Percentiles rank a stretch among this genome's conserved stretches.
Evolutionary conservation across 2,329 filamentous ascomycete genomes (phyloP).

Genomic region (Ophiostoma tasmaniense): DNA sequence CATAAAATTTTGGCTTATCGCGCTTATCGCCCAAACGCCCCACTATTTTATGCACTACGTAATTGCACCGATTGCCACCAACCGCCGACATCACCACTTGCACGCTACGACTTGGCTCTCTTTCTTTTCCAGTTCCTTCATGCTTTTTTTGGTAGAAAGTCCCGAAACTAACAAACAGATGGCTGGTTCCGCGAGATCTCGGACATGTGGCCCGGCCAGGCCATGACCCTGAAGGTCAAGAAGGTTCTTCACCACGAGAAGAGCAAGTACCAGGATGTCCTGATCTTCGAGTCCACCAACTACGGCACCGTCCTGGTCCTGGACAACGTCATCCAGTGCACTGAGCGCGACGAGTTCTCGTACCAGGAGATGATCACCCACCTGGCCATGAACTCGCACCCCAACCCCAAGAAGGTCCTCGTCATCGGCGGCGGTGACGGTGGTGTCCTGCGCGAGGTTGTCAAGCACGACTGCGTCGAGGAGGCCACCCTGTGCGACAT

Average conservation of each 20-base stretch:
- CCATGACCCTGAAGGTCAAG: slow-evolving; percentile 97
- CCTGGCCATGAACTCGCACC: slow-evolving; percentile 96
- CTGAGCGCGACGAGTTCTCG: slow-evolving; percentile 96
- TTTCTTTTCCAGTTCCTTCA: neutral
- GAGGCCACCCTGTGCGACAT: slow-evolving; percentile 97
- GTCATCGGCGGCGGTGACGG: slow-evolving; percentile 98
- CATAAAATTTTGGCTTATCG: slow-evolving; percentile 16
- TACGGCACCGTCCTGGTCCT: slow-evolving; percentile 93
- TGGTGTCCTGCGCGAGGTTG: slow-evolving; percentile 92
- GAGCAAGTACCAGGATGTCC: slow-evolving; percentile 96
- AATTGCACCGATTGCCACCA: neutral
- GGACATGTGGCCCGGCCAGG: slow-evolving; percentile 97
- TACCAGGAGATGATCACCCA: slow-evolving; percentile 99
- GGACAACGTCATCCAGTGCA: slow-evolving; percentile 98
- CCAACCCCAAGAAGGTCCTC: slow-evolving; percentile 94
- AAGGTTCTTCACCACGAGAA: slow-evolving; percentile 98
- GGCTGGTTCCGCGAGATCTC: slow-evolving; percentile 99
- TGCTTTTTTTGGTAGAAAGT: neutral
- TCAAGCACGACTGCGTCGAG: slow-evolving; percentile 97
- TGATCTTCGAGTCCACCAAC: slow-evolving; percentile 97
- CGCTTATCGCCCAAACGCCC: slow-evolving; percentile 14
- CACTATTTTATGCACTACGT: neutral
- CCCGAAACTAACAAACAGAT: slow-evolving; percentile 49
- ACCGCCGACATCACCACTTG: neutral
- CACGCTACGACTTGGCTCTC: neutral